These are phyloP conservation scores for Chlorella variabilis DNA, from an alignment of 163 green algal species.

Conservation along the genomic window DNA sequence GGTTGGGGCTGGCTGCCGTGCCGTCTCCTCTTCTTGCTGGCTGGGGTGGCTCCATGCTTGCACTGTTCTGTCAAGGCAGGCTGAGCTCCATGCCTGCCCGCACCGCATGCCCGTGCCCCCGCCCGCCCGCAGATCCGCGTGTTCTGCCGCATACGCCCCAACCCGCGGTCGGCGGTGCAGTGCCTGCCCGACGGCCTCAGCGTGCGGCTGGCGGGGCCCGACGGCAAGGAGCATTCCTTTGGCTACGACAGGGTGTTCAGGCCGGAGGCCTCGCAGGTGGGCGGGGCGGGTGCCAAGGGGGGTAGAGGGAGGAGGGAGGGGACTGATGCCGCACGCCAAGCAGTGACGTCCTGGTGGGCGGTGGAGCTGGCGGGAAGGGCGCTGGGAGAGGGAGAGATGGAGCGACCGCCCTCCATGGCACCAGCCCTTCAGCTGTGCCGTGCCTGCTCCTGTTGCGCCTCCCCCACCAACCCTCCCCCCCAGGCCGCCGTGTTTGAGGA, in stretches of 20 bases:
- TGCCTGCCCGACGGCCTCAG: conserved; percentile 62
- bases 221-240: conserved; percentile 82
- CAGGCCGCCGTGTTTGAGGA: conserved; percentile 88
- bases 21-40: not conserved
- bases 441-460: not conserved
- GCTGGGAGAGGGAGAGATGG: no score
- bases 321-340: not conserved
- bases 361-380: no score
- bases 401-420: no score
- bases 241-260: conserved; percentile 86
- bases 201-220: conserved; percentile 57
- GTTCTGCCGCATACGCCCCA: conserved; percentile 85
- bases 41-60: no score
- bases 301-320: not conserved
- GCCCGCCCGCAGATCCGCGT: conserved; percentile 81
- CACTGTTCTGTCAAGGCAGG: no score
- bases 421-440: no score
- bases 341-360: no score
- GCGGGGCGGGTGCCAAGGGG: not conserved
- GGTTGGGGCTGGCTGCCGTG: no score
- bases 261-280: conserved; percentile 61
- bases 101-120: no score
- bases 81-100: no score
- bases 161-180: conserved; percentile 52
- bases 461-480: not conserved